Evolutionary conservation across 805 yeast genomes (phyloP), one percentile per base, ranked within the genome.

Genomic region (Clavispora carvajalis): DNA sequence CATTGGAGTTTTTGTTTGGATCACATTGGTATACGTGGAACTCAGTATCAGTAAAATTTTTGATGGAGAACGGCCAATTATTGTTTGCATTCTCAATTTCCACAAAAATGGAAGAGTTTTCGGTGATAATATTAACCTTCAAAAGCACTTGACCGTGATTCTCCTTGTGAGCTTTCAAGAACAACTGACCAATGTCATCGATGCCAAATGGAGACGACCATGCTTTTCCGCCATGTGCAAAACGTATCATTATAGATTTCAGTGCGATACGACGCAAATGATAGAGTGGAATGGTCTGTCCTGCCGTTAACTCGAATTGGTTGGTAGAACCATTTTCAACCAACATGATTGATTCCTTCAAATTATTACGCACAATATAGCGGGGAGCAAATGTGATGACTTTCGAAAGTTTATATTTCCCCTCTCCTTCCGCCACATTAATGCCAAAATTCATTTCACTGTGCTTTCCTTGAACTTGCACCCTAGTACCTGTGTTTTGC

Each of bases 151-250:
- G 95, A 0, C 86, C 86, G 11, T 74, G 65, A n/a, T 73, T 73
- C 22, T 74, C 77, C 41, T 77, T 80, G 44, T 73, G 69, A 2
- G 88, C 75, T 50, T 91, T 85, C 48, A 93, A 68, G 55, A 76
- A 85, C 0, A 84, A 65, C 41, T 85, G 82, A 4, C 99, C 99
- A 35, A 89, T 74, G 53, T 91, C 95, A 38, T 82, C 79, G 48
- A 93, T 77, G 15, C 74, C 73, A 57, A 95, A 88, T 1, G 98
- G 95, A 0, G 96, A 80, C 0, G 97, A 85, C 95, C 95, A 88
- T 22, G 74, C 69, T 1, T 81, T 65, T 7, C 73, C 69, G 5
- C 74, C 63, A 5, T 80, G 82, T 6, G 76, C 58, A 44, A 81
- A 79, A 38, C 82, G 76, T 16, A 85, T 48, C 49, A 74, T 60